Percentiles rank a stretch among this genome's conserved stretches.
These are phyloP conservation scores for Phytophthora lateralis DNA, from an alignment of 352 stramenopile genomes.

Conservation along the genomic window DNA sequence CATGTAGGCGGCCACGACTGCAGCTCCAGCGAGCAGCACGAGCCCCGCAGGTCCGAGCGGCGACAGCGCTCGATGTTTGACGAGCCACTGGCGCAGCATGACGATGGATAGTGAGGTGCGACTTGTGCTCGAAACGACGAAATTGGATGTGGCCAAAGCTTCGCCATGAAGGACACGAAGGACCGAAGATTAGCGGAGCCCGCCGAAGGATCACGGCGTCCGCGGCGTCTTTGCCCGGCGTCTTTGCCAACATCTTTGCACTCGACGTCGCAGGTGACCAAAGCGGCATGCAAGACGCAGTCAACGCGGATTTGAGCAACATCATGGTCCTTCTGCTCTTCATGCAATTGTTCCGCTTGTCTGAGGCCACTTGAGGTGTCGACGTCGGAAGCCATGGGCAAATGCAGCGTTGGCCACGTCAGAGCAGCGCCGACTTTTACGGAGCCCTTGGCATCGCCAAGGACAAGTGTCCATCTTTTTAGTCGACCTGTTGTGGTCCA, in stretches of 20 bases:
- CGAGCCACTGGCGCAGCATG: constrained; percentile 36
- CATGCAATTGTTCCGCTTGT: not conserved
- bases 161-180: not conserved
- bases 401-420: not conserved
- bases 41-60: constrained; percentile 31
- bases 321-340: not conserved
- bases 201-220: not conserved
- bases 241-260: not conserved
- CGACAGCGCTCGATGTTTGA: constrained; percentile 23
- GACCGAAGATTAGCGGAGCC: not conserved
- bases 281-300: not conserved
- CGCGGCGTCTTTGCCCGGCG: not conserved
- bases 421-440: not conserved
- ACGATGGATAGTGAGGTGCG: not conserved
- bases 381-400: not conserved
- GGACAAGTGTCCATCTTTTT: not conserved
- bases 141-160: constrained; percentile 20
- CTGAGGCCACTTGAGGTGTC: too few relatives aligned
- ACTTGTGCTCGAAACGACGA: constrained; percentile 10
- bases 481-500: not conserved
- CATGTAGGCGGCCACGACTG: constrained; percentile 28
- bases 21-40: constrained; percentile 28
- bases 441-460: not conserved
- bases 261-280: not conserved
- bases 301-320: not conserved